Evolutionary conservation across 2,329 filamentous ascomycete genomes (phyloP), one percentile per base, ranked within the genome.

Genomic region (Trichoderma simmonsii): DNA sequence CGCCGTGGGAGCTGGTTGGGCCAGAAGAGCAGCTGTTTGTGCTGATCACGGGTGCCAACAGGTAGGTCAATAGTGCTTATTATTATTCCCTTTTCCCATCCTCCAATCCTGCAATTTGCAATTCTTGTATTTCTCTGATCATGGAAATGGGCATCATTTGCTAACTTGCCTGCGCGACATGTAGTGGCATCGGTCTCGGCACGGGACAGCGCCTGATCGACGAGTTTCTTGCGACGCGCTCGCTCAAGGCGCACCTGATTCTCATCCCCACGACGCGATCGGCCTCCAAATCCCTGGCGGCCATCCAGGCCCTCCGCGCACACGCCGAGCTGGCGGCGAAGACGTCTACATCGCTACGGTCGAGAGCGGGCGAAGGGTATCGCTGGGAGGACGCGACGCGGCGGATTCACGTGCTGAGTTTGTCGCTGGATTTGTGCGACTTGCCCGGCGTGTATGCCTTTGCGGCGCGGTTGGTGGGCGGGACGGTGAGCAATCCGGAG

Each of bases 161-260:
- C 70, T 72, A 56, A 72, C 63, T 14, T 8, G 21, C n/a, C n/a
- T 28, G 57, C 28, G 30, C 39, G 30, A 43, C 30, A 39, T 28
- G 36, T 81, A 98, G 95, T 80, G 95, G 95, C 73, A 90, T 98
- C 59, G 95, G 95, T 59, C 92, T 95, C 77, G 91, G 92, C 70
- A 94, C 93, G 76, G 93, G 92, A 80, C 90, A 92, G 78, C 93
- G 94, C 73, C 86, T 97, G 71, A 95, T 97, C 76, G 93, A 97
- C 84, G 93, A 97, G 77, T 98, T 97, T 84, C 89, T 97, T 73
- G 84, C 86, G 72, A 89, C 89, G 14, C 90, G 89, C 43, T 88
- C 92, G 34, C 85, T 89, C 63, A 85, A 86, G 34, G 87, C 93
- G 71, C 89, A 92, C 77, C 88, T 98, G 59, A 88, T 93, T 76